Base-by-base conservation (phyloP, 129 eudicot species). In the Artemisia argyi region DNA sequence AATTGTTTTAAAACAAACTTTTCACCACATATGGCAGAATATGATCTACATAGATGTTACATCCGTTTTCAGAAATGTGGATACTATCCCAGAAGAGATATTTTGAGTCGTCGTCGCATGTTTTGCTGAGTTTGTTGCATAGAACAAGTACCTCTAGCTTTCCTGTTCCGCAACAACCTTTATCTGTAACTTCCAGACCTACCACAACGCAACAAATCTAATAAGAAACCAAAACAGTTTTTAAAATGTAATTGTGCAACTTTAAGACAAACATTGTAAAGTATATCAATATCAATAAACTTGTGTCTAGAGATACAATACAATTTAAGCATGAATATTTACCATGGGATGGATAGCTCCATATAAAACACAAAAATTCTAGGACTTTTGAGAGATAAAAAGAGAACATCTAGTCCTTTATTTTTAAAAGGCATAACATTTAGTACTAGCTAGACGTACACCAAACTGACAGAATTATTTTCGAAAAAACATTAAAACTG, bases 121-220 rank as follows among this genome's bases (percentile, higher is more conserved):
- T 28, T 18, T 24, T 16, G 18, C 18, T 58, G 17, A 68, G 68
- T 18, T 28, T 20, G 54, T 76, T 76, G 28, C 80, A 76, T 1
- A 3, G 0, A 13, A 24, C 68, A 66, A 42, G 30, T 42, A 28
- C 13, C 73, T 76, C 80, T 59, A 76, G 9, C 12, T 12, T 49
- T 51, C 80, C 46, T 0, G 69, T 67, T 51, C 80, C 80, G 60
- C 80, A 76, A 58, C 80, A 76, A 16, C 80, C 80, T 48, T 2
- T 51, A 18, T 76, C 63, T 9, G 53, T 35, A 59, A 76, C 68
- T 50, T 76, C 80, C 52, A 76, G 32, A 1, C 80, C 74, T 76
- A 68, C 39, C 39, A 22, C 35, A 11, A 49, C 30, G 68, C 46
- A 15, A 11, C 22, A 50, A 73, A 62, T 56, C 17, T 28, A 3